phyloP scores from a whole-genome alignment of 1,284 basidiomycete species.

The Trametes polyzona region DNA sequence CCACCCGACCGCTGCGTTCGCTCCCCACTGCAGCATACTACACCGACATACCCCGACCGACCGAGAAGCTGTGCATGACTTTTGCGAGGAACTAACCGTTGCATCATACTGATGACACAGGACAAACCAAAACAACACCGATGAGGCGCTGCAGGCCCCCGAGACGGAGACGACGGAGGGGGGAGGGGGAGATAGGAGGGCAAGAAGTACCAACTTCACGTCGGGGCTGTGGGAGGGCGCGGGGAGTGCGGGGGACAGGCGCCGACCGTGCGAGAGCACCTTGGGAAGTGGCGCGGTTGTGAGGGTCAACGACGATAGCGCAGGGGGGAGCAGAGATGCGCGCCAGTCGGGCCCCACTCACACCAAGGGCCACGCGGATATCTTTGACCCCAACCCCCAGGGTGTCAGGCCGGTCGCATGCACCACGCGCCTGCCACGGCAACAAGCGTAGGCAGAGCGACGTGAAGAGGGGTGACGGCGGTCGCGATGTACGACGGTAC shows the following conservation, averaged over 20 bases:
- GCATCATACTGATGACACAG: slow-evolving; percentile 34
- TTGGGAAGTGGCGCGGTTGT: neutral
- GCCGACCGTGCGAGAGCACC: neutral
- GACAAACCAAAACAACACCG: slow-evolving; percentile 32
- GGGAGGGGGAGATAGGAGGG: neutral
- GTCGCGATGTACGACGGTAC: neutral
- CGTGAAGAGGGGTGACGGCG: too few relatives aligned
- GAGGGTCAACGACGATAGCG: neutral
- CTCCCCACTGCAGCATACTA: too few relatives aligned
- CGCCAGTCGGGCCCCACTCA: slow-evolving; percentile 19
- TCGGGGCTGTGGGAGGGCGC: too few relatives aligned
- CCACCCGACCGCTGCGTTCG: neutral
- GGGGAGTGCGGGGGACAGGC: too few relatives aligned
- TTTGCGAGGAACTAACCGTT: slow-evolving; percentile 24
- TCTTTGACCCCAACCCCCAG: slow-evolving; percentile 26
- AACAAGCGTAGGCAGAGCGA: too few relatives aligned
- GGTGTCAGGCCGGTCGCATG: slow-evolving; percentile 15
- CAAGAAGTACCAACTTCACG: neutral
- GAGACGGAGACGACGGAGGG: neutral
- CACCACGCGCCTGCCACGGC: neutral
- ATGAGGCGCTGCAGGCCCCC: neutral
- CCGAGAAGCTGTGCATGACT: slow-evolving; percentile 5
- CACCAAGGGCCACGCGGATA: slow-evolving; percentile 21
- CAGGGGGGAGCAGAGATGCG: neutral
- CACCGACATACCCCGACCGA: too few relatives aligned